A percentile compares a stretch with the other conserved stretches of the same genome.
Conservation (phyloP, 2,329 filamentous ascomycete species). For the Fusarium floridanum region DNA sequence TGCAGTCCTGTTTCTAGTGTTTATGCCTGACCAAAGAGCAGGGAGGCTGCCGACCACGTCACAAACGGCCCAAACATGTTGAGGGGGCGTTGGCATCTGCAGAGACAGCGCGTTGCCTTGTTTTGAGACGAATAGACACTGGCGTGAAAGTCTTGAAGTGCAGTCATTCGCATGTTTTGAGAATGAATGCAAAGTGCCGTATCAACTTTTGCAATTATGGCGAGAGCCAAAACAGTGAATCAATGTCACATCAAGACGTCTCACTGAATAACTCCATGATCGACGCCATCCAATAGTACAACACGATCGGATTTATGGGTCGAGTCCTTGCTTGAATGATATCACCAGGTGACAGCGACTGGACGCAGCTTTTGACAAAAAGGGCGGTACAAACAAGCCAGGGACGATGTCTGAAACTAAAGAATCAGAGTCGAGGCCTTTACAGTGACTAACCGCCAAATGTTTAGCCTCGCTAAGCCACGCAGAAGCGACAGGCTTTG, state of each 20-base stretch:
- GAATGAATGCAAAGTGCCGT: background rate
- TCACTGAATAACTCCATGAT: background rate
- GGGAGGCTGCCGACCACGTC: background rate
- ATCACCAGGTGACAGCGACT: background rate
- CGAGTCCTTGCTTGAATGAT: slow-evolving; percentile 19
- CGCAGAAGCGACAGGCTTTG: slow-evolving; percentile 6
- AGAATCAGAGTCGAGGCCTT: background rate
- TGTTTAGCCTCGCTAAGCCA: slow-evolving; percentile 6
- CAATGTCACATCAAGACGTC: background rate
- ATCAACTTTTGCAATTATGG: background rate
- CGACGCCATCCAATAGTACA: slow-evolving; percentile 35
- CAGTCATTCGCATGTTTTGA: background rate
- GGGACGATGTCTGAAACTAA: background rate
- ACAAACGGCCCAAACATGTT: background rate
- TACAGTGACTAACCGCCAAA: background rate
- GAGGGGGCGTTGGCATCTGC: background rate
- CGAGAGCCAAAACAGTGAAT: background rate
- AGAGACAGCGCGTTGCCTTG: background rate
- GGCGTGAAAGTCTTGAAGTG: background rate
- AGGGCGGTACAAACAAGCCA: background rate
- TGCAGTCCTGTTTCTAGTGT: background rate
- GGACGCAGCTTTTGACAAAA: background rate
- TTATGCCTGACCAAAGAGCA: background rate
- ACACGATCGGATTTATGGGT: slow-evolving; percentile 39
- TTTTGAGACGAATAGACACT: background rate